A percentile compares a stretch with the other conserved stretches of the same genome.
These are phyloP conservation scores for Ascochyta fabae DNA, from an alignment of 2,329 filamentous ascomycete genomes.

Conservation along the genomic window DNA sequence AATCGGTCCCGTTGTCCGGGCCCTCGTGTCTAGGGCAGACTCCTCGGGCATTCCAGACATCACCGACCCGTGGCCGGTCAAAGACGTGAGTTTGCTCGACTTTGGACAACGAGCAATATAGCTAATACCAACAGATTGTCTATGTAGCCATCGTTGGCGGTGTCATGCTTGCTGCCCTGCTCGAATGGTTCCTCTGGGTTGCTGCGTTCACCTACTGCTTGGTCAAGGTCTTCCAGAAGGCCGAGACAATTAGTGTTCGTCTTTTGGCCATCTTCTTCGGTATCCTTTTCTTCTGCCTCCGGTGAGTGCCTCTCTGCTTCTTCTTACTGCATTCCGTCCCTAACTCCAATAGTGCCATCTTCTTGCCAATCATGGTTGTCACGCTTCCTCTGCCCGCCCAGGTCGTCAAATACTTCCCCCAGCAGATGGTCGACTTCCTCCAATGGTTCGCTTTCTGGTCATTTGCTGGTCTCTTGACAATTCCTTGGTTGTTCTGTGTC, in stretches of 20 bases:
- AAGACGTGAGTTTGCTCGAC: constrained; percentile 47
- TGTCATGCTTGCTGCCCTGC: constrained; percentile 80
- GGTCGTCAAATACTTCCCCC: constrained; percentile 76
- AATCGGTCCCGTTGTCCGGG: constrained; percentile 25
- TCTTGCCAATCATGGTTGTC: constrained; percentile 92
- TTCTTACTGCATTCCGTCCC: not conserved
- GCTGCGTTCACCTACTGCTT: constrained; percentile 94
- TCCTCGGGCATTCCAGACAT: constrained; percentile 41
- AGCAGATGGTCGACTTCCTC: constrained; percentile 70
- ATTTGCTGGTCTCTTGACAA: constrained; percentile 81
- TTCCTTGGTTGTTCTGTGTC: constrained; percentile 92
- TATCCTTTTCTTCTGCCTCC: constrained; percentile 73
- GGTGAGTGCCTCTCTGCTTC: constrained; percentile 59
- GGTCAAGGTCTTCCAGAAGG: constrained; percentile 85
- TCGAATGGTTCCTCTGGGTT: constrained; percentile 96
- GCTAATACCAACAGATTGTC: constrained; percentile 67
- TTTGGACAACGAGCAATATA: not conserved
- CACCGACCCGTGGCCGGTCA: constrained; percentile 47
- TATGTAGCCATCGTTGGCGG: constrained; percentile 82
- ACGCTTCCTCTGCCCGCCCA: constrained; percentile 81
- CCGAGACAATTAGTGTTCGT: constrained; percentile 83
- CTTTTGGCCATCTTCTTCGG: constrained; percentile 79
- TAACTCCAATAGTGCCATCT: constrained; percentile 68
- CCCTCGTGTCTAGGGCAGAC: constrained; percentile 38
- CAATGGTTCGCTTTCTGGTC: constrained; percentile 98